Percentiles rank a stretch among this genome's conserved stretches.
These are phyloP conservation scores for Amanita muscaria DNA, from an alignment of 768 basidiomycete species.

Conservation along the genomic window DNA sequence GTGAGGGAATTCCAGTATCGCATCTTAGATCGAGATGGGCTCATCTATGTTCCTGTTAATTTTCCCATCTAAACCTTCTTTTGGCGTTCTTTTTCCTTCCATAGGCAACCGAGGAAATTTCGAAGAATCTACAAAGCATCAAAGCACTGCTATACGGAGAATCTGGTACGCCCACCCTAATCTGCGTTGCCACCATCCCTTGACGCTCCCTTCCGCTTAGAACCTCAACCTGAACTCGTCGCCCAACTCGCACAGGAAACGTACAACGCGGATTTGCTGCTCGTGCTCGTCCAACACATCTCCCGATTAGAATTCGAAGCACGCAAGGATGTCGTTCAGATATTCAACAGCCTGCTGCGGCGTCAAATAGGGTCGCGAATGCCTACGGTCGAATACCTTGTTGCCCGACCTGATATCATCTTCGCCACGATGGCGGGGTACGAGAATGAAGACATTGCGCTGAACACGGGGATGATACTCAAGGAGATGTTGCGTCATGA, in stretches of 20 bases:
- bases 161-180: conserved; percentile 51
- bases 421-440: conserved; percentile 89
- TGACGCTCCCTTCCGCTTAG: conserved; percentile 25
- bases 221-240: conserved; percentile 81
- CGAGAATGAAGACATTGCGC: conserved; percentile 89
- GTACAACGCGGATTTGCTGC: conserved; percentile 82
- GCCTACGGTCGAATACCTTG: conserved; percentile 95
- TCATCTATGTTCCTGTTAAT: conserved; percentile 7
- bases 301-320: conserved; percentile 92
- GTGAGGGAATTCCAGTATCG: conserved; percentile 30
- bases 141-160: conserved; percentile 85
- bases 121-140: conserved; percentile 84
- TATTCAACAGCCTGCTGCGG: conserved; percentile 81
- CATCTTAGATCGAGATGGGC: conserved; percentile 1
- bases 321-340: conserved; percentile 76
- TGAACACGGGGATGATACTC: conserved; percentile 97
- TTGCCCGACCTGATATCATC: conserved; percentile 58
- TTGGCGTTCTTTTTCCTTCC: conserved; percentile 2
- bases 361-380: conserved; percentile 89
- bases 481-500: conserved; percentile 96
- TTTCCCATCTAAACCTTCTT: conserved; percentile 3
- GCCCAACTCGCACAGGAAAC: conserved; percentile 96
- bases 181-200: conserved; percentile 1
- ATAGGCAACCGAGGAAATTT: conserved; percentile 86
- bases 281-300: conserved; percentile 72